Conservation (phyloP, 495 filamentous ascomycete genomes). For the Aspergillus diversus region DNA sequence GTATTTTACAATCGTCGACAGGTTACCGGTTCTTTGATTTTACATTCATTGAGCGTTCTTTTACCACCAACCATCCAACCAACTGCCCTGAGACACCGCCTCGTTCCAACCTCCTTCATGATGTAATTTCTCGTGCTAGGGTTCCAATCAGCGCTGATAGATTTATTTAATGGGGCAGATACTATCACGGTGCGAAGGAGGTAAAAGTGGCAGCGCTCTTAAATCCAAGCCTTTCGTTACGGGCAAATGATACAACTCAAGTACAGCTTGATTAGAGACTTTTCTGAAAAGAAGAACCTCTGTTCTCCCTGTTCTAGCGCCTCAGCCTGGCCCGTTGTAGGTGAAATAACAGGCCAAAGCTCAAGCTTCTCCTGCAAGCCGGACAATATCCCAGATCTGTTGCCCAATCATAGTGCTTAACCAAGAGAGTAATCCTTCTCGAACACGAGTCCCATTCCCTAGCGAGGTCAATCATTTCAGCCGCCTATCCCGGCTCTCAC, state of each 20-base stretch:
- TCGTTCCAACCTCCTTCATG: background rate
- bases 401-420: constrained; percentile 10
- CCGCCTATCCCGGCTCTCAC: background rate
- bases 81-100: background rate
- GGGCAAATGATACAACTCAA: too few relatives aligned
- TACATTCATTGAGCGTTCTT: background rate
- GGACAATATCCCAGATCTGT: constrained; percentile 3
- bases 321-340: constrained; percentile 9
- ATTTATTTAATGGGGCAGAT: background rate
- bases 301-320: constrained; percentile 12
- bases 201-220: too few relatives aligned
- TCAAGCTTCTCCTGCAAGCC: constrained; percentile 19
- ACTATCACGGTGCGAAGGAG: background rate
- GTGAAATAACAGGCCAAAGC: constrained; percentile 24
- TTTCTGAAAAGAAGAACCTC: background rate
- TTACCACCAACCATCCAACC: background rate
- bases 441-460: background rate
- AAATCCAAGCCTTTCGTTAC: background rate
- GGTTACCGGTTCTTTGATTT: background rate
- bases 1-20: background rate
- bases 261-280: too few relatives aligned
- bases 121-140: background rate
- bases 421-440: background rate
- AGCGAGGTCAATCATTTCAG: background rate
- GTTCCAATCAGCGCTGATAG: background rate